A percentile compares a stretch with the other conserved stretches of the same genome.
phyloP scores from a whole-genome alignment of 192 early-diverging fungal genomes.

The Umbelopsis vinacea region DNA sequence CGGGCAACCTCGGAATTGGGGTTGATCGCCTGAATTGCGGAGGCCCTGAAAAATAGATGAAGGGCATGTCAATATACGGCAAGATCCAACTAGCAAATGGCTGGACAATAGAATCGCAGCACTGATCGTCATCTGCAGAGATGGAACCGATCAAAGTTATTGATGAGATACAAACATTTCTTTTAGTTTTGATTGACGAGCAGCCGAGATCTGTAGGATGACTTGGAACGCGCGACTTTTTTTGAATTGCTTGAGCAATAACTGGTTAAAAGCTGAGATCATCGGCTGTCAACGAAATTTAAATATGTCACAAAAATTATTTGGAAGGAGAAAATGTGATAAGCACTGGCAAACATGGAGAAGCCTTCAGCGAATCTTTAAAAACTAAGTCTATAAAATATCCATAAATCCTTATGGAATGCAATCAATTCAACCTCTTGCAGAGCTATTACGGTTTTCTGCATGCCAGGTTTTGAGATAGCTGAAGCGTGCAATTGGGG shows the following conservation, averaged over 20 bases:
- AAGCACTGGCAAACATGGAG: neutral
- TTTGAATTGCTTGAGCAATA: slow-evolving; percentile 2
- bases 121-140: neutral
- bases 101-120: neutral
- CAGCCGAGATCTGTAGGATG: slow-evolving; percentile 16
- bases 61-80: neutral
- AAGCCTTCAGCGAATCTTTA: too few relatives aligned
- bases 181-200: slow-evolving; percentile 13
- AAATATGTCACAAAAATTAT: slow-evolving; percentile 4
- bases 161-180: slow-evolving; percentile 9
- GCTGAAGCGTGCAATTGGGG: too few relatives aligned
- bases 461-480: too few relatives aligned
- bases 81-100: neutral
- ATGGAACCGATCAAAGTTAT: neutral
- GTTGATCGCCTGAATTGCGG: slow-evolving; percentile 93
- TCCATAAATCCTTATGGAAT: too few relatives aligned
- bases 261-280: slow-evolving; percentile 18
- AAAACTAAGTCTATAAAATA: too few relatives aligned
- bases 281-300: neutral
- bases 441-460: too few relatives aligned
- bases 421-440: too few relatives aligned
- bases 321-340: neutral
- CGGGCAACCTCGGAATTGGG: slow-evolving; percentile 98
- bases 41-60: slow-evolving; percentile 45
- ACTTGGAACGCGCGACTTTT: slow-evolving; percentile 7